phyloP scores from a whole-genome alignment of 441 rosid genomes.

The Manihot esculenta region DNA sequence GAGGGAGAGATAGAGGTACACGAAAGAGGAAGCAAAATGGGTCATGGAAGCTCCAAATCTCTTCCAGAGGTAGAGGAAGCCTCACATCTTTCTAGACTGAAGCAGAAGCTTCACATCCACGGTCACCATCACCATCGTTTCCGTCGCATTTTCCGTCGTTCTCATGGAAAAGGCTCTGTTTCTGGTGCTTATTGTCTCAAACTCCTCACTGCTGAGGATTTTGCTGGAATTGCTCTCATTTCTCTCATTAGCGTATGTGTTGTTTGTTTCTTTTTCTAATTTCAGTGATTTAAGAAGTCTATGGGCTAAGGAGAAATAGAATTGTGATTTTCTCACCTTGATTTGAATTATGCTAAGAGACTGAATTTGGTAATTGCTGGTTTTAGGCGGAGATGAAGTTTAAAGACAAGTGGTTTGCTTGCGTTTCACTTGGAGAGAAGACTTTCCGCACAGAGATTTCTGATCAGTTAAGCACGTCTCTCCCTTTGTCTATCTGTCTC shows the following conservation, averaged over 20 bases:
- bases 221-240: constrained; percentile 86
- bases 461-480: constrained; percentile 50
- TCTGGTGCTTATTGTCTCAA: constrained; percentile 23
- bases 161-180: constrained; percentile 28
- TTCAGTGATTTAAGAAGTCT: no score
- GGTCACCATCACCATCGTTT: constrained; percentile 28
- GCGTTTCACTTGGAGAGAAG: constrained; percentile 87
- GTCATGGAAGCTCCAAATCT: constrained; percentile 45
- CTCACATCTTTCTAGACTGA: constrained; percentile 34
- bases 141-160: constrained; percentile 27
- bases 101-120: constrained; percentile 46
- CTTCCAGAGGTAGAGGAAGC: constrained; percentile 9
- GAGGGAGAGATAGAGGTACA: background rate
- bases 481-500: no score
- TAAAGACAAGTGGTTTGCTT: constrained; percentile 86
- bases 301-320: no score
- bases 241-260: constrained; percentile 52
- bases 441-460: constrained; percentile 75
- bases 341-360: no score
- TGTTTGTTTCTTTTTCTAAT: background rate
- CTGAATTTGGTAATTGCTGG: background rate
- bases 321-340: no score
- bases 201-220: constrained; percentile 52
- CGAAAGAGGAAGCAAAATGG: constrained; percentile 34
- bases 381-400: constrained; percentile 76